These are phyloP conservation scores for Pelargonium myrrhifolium DNA, from an alignment of 441 rosid genomes.

Conservation along the genomic window DNA sequence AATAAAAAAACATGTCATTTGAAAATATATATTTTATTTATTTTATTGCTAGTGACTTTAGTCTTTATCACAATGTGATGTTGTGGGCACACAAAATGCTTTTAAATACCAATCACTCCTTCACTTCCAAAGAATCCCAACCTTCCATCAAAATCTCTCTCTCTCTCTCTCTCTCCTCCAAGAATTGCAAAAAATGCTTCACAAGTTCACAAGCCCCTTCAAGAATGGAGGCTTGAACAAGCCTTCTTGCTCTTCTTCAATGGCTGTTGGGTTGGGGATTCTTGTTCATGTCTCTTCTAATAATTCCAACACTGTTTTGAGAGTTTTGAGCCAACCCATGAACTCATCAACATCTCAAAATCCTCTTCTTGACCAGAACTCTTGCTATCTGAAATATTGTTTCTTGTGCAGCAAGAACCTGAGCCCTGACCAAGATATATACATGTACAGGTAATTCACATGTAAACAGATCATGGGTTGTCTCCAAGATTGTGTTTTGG, in stretches of 20 bases:
- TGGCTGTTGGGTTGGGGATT: constrained; percentile 46
- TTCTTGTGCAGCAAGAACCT: constrained; percentile 46
- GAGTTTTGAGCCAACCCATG: constrained; percentile 1
- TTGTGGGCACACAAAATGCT: neutral
- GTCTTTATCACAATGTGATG: neutral
- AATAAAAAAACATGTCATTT: too few relatives aligned
- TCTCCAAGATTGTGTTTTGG: neutral
- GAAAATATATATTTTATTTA: too few relatives aligned
- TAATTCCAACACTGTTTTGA: constrained; percentile 28
- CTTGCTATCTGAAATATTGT: constrained; percentile 24
- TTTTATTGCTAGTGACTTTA: neutral
- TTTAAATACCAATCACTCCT: constrained; percentile 15
- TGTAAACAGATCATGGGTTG: neutral
- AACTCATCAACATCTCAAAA: constrained; percentile 28
- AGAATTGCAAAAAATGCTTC: constrained; percentile 14
- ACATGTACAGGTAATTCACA: constrained; percentile 64
- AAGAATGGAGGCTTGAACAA: constrained; percentile 3
- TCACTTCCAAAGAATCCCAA: constrained; percentile 7
- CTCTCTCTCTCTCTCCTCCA: constrained; percentile 12
- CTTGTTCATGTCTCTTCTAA: constrained; percentile 29
- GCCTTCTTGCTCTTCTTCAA: constrained; percentile 1
- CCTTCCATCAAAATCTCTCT: neutral
- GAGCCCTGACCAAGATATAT: constrained; percentile 50
- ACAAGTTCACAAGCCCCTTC: constrained; percentile 19
- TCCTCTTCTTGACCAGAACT: neutral